Conservation (phyloP, 129 eudicot genomes). For the Flaveria linearis region DNA sequence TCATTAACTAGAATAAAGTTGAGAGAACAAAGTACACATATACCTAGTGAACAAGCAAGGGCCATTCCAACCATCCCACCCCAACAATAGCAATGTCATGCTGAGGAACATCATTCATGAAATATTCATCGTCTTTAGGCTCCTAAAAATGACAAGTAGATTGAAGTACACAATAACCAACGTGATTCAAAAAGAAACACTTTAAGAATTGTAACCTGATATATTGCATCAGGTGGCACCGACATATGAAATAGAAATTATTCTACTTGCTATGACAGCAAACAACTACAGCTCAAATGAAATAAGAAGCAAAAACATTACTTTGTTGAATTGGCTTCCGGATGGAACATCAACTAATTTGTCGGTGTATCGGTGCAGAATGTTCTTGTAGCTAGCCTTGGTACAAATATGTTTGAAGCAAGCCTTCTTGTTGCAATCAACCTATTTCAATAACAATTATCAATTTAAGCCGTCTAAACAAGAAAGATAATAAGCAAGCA, state of each 20-base stretch:
- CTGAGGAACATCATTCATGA: slow-evolving; percentile 45
- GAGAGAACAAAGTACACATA: slow-evolving; percentile 5
- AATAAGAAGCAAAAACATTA: slow-evolving; percentile 21
- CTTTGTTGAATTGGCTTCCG: slow-evolving; percentile 32
- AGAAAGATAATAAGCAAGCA: background rate
- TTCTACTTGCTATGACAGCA: slow-evolving; percentile 2
- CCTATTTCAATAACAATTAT: slow-evolving; percentile 32
- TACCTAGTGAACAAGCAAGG: slow-evolving; percentile 91
- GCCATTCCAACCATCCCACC: slow-evolving; percentile 99
- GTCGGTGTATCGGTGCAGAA: slow-evolving; percentile 44
- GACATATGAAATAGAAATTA: background rate
- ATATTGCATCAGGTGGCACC: no score
- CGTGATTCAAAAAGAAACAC: background rate
- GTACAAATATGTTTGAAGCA: slow-evolving; percentile 29
- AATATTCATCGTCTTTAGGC: slow-evolving; percentile 27
- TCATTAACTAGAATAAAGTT: slow-evolving; percentile 10
- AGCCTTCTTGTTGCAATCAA: slow-evolving; percentile 45
- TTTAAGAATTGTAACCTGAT: background rate
- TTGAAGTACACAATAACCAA: background rate
- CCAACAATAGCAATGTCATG: slow-evolving; percentile 97
- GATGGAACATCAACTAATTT: slow-evolving; percentile 30
- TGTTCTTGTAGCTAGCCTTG: slow-evolving; percentile 39
- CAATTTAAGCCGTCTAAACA: slow-evolving; percentile 3
- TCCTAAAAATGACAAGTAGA: slow-evolving; percentile 30
- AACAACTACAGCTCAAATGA: slow-evolving; percentile 15